These are phyloP conservation scores for Drosera spatulata DNA, from an alignment of 179 eudicot species.

Conservation along the genomic window DNA sequence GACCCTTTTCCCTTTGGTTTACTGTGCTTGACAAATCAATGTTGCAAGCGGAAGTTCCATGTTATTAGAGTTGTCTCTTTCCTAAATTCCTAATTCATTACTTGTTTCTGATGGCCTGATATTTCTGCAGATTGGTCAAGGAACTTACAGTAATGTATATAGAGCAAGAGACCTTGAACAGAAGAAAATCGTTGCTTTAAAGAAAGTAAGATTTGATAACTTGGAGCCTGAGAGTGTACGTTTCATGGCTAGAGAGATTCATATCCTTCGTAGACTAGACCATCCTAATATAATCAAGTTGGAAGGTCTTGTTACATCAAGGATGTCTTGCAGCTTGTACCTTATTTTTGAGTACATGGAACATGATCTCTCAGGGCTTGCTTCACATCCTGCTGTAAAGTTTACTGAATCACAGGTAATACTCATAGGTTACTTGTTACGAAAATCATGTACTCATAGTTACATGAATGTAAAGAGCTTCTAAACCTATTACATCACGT, in stretches of 20 bases:
- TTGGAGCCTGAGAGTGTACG: constrained; percentile 83
- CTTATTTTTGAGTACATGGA: constrained; percentile 73
- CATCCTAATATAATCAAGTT: constrained; percentile 76
- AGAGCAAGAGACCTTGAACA: constrained; percentile 61
- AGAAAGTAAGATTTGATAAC: constrained; percentile 78
- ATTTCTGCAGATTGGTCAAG: constrained; percentile 58
- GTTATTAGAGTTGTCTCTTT: too few species aligned
- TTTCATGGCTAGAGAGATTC: constrained; percentile 80
- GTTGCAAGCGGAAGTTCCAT: too few species aligned
- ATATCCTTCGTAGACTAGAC: constrained; percentile 60
- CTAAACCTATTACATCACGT: too few species aligned
- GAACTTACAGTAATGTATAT: constrained; percentile 86
- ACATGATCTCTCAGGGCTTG: constrained; percentile 74
- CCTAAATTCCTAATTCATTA: too few species aligned
- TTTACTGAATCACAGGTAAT: constrained; percentile 50
- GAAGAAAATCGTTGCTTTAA: constrained; percentile 72
- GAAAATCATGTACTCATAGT: too few species aligned
- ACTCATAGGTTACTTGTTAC: too few species aligned
- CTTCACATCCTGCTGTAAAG: constrained; percentile 65
- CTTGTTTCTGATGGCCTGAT: neutral
- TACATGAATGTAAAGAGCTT: too few species aligned
- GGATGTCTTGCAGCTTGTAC: constrained; percentile 78
- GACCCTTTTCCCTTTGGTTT: too few species aligned
- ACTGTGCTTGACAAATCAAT: too few species aligned
- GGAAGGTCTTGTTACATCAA: constrained; percentile 71